Conservation (phyloP, 1,284 basidiomycete genomes). For the Trichosporon faecale region DNA sequence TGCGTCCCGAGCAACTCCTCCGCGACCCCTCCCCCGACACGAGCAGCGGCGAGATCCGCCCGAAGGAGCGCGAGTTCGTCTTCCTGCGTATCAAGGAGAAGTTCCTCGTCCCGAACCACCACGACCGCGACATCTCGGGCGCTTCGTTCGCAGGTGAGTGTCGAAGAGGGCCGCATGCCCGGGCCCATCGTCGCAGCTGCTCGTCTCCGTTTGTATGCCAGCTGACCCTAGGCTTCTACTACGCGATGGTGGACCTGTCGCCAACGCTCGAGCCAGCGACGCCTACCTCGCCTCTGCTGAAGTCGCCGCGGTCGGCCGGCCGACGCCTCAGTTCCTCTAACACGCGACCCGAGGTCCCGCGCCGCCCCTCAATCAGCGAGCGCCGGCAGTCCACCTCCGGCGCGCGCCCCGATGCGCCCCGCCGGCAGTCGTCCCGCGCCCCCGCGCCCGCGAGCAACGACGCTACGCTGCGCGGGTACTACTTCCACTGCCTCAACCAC, state of each 20-base stretch:
- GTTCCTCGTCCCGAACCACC: slow-evolving; percentile 90
- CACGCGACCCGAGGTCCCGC: slow-evolving; percentile 23
- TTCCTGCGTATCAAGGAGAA: slow-evolving; percentile 98
- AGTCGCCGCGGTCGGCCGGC: slow-evolving; percentile 21
- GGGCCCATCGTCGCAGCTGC: no score
- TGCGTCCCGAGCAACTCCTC: slow-evolving; percentile 70
- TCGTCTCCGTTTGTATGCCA: no score
- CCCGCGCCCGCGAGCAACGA: slow-evolving; percentile 28
- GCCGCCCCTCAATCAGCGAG: slow-evolving; percentile 17
- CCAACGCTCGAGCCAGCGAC: slow-evolving; percentile 30
- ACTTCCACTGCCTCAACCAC: slow-evolving; percentile 68
- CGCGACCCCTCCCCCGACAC: slow-evolving; percentile 54
- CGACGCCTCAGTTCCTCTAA: slow-evolving; percentile 20
- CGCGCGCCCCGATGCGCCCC: slow-evolving; percentile 19
- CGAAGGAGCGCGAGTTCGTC: slow-evolving; percentile 52
- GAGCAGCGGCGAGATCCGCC: slow-evolving; percentile 29
- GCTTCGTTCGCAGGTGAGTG: slow-evolving; percentile 86
- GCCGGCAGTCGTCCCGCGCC: slow-evolving; percentile 28
- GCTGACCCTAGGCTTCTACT: slow-evolving; percentile 68
- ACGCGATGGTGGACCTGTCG: slow-evolving; percentile 55
- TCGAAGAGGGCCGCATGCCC: no score
- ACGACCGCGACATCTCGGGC: slow-evolving; percentile 88
- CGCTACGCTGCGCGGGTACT: slow-evolving; percentile 60
- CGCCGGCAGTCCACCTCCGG: slow-evolving; percentile 22
- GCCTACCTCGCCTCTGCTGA: slow-evolving; percentile 33